phyloP scores from a whole-genome alignment of 2,329 filamentous ascomycete genomes.

The Colletotrichum abscissum region DNA sequence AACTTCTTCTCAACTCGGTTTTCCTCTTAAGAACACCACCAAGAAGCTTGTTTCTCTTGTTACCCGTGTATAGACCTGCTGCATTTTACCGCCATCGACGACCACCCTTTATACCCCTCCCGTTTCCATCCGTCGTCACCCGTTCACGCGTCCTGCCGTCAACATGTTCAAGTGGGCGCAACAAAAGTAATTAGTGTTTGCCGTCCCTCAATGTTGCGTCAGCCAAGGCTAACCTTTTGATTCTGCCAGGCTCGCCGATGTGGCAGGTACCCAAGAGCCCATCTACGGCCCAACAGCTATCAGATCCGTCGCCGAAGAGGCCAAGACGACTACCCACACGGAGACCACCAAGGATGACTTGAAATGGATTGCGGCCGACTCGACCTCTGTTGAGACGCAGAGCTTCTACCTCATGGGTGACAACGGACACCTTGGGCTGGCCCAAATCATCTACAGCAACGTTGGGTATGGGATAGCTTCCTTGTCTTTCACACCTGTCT shows the following conservation, averaged over 20 bases:
- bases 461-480: slow-evolving; percentile 76
- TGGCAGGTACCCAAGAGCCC: slow-evolving; percentile 95
- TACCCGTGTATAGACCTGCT: slow-evolving; percentile 3
- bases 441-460: slow-evolving; percentile 97
- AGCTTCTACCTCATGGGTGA: slow-evolving; percentile 91
- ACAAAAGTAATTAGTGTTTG: slow-evolving; percentile 74
- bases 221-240: slow-evolving; percentile 34
- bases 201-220: slow-evolving; percentile 36
- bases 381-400: slow-evolving; percentile 93
- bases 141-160: slow-evolving; percentile 26
- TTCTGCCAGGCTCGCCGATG: slow-evolving; percentile 71
- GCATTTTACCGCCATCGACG: background rate
- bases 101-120: background rate
- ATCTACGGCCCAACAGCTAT: slow-evolving; percentile 93
- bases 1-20: slow-evolving; percentile 25
- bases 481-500: background rate
- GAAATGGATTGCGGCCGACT: slow-evolving; percentile 84
- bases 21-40: slow-evolving; percentile 27
- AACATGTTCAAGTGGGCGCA: slow-evolving; percentile 96
- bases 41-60: slow-evolving; percentile 23
- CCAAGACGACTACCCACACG: slow-evolving; percentile 81
- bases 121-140: background rate
- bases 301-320: slow-evolving; percentile 84
- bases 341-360: slow-evolving; percentile 82
- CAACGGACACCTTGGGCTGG: slow-evolving; percentile 79